A percentile compares a stretch with the other conserved stretches of the same genome.
phyloP scores from a whole-genome alignment of 441 rosid species.

The Erodium moschatum region DNA sequence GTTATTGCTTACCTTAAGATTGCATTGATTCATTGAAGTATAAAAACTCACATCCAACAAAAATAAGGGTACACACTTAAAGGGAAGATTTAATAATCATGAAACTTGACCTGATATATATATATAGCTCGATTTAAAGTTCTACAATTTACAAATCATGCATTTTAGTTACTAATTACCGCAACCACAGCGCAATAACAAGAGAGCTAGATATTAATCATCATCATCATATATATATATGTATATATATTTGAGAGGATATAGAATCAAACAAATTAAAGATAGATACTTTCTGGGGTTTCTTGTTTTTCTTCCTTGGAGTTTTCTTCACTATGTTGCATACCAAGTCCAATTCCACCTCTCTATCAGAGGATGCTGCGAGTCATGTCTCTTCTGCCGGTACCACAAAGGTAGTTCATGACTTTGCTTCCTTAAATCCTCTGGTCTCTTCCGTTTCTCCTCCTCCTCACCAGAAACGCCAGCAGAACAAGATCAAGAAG shows the following conservation, averaged over 20 bases:
- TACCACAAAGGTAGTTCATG: slow-evolving; percentile 34
- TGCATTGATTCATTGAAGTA: no score
- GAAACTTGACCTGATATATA: no score
- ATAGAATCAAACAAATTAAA: slow-evolving; percentile 15
- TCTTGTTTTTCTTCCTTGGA: slow-evolving; percentile 39
- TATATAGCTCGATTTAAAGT: no score
- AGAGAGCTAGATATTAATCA: background rate
- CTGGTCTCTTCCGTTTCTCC: slow-evolving; percentile 31
- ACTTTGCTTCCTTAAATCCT: slow-evolving; percentile 34
- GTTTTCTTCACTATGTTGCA: slow-evolving; percentile 47
- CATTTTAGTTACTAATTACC: no score
- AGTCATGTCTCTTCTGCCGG: slow-evolving; percentile 43
- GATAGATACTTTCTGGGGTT: slow-evolving; percentile 27
- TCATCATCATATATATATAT: no score
- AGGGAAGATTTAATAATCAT: no score
- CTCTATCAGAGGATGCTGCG: slow-evolving; percentile 53
- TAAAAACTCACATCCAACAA: no score
- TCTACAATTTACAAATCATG: no score
- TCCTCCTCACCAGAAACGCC: slow-evolving; percentile 31
- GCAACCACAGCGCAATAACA: background rate
- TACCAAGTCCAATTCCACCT: slow-evolving; percentile 51
- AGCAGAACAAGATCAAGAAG: slow-evolving; percentile 45
- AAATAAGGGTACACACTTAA: no score
- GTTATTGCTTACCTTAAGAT: no score
- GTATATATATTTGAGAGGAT: background rate